Conservation (phyloP, 495 filamentous ascomycete genomes). For the Aspergillus diversus region DNA sequence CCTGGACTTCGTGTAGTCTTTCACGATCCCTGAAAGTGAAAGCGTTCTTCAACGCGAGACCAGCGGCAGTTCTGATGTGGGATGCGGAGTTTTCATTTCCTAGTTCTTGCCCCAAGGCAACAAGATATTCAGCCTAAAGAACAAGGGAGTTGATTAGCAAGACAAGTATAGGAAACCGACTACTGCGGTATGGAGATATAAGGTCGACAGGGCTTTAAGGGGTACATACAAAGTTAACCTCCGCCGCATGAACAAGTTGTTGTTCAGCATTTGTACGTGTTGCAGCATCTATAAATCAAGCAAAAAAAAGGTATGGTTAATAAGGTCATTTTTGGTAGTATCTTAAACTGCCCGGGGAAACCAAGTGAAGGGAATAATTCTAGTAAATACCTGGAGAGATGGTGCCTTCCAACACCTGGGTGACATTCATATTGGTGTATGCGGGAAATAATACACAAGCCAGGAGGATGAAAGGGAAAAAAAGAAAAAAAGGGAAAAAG, state of each 20-base stretch:
- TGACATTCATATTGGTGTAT: conserved; percentile 69
- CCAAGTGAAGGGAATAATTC: conserved; percentile 15
- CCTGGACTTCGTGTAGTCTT: conserved; percentile 83
- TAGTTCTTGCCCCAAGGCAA: conserved; percentile 86
- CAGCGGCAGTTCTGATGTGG: conserved; percentile 87
- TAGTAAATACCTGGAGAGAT: conserved; percentile 77
- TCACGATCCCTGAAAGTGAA: conserved; percentile 89
- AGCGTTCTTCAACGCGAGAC: conserved; percentile 95
- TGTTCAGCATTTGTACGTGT: conserved; percentile 89
- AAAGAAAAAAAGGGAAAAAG: conserved; percentile 33
- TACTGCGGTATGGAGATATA: not conserved
- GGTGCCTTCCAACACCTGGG: conserved; percentile 87
- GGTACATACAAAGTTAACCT: conserved; percentile 87
- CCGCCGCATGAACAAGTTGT: conserved; percentile 89
- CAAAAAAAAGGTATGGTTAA: conserved; percentile 33
- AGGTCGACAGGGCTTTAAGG: conserved; percentile 5
- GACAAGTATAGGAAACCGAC: not conserved
- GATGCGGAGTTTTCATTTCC: conserved; percentile 84
- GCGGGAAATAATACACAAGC: conserved; percentile 31
- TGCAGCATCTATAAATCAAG: conserved; percentile 69
- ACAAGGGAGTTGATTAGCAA: conserved; percentile 28
- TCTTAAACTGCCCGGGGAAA: not conserved
- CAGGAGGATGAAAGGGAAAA: conserved; percentile 27
- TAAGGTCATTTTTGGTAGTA: conserved; percentile 12
- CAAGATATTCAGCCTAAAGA: conserved; percentile 80